These are phyloP conservation scores for Globisporangium megalacanthum DNA, from an alignment of 352 stramenopile genomes.

Conservation along the genomic window DNA sequence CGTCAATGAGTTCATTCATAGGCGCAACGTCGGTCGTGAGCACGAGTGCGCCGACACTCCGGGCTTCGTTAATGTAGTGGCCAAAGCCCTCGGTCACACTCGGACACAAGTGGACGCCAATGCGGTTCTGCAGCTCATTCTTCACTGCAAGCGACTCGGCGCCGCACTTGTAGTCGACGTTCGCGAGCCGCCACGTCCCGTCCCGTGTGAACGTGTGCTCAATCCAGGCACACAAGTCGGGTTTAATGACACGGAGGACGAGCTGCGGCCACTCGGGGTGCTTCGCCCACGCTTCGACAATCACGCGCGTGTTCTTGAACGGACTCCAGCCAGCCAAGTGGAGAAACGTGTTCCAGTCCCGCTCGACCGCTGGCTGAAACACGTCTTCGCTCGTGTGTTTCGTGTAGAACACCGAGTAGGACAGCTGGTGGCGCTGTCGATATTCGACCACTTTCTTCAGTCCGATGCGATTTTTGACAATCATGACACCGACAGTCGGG, in stretches of 20 bases:
- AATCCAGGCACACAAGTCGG: conserved; percentile 61
- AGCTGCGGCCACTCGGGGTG: conserved; percentile 75
- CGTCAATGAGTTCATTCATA: conserved; percentile 85
- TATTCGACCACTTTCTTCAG: conserved; percentile 84
- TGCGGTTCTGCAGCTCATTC: conserved; percentile 62
- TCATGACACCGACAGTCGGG: conserved; percentile 71
- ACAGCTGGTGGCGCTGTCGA: conserved; percentile 59
- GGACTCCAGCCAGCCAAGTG: conserved; percentile 65
- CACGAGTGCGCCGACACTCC: conserved; percentile 64
- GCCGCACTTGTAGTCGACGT: conserved; percentile 76
- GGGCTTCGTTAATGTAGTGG: conserved; percentile 85
- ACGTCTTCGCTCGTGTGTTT: conserved; percentile 80
- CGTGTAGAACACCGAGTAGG: conserved; percentile 78
- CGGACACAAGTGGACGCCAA: conserved; percentile 71
- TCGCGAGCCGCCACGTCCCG: conserved; percentile 47
- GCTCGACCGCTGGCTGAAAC: conserved; percentile 41
- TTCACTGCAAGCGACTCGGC: conserved; percentile 48
- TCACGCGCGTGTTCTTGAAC: conserved; percentile 77
- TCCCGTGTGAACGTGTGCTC: conserved; percentile 42
- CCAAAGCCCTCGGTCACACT: conserved; percentile 78
- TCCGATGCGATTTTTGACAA: conserved; percentile 77
- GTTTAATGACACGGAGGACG: conserved; percentile 62
- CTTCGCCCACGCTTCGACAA: conserved; percentile 55
- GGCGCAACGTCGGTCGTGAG: conserved; percentile 72
- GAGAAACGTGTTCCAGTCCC: conserved; percentile 73